A percentile compares a stretch with the other conserved stretches of the same genome.
These are phyloP conservation scores for Solanum ossicruentum DNA, from an alignment of 257 asterid species.

Conservation along the genomic window DNA sequence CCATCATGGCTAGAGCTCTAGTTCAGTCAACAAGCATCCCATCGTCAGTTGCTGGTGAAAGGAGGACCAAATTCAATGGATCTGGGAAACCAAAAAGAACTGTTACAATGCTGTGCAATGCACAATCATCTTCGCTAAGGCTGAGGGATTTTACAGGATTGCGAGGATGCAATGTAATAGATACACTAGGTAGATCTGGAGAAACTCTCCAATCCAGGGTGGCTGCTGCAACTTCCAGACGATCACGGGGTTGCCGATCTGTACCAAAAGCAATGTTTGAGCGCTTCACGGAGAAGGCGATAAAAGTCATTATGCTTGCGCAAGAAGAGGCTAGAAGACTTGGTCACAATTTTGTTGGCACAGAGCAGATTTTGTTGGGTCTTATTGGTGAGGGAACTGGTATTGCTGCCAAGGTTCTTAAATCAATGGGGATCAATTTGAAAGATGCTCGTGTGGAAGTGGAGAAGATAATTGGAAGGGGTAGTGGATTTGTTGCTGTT, in stretches of 20 bases:
- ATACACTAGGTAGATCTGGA: conserved; percentile 27
- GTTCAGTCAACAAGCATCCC: conserved; percentile 58
- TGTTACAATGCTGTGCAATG: conserved; percentile 39
- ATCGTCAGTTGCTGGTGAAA: conserved; percentile 38
- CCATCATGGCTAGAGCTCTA: conserved; percentile 62
- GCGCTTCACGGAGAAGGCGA: conserved; percentile 96
- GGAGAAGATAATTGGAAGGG: conserved; percentile 95
- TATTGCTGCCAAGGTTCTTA: conserved; percentile 96
- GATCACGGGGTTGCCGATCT: conserved; percentile 32
- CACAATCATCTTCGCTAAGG: conserved; percentile 22
- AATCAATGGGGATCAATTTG: conserved; percentile 93
- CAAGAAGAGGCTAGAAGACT: conserved; percentile 98
- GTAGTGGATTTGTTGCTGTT: conserved; percentile 95
- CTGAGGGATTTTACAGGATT: conserved; percentile 53
- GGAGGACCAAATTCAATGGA: conserved; percentile 33
- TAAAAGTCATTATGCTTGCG: conserved; percentile 95
- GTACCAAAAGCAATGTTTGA: conserved; percentile 89
- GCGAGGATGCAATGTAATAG: conserved; percentile 66
- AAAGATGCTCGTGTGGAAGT: conserved; percentile 99
- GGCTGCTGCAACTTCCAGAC: conserved; percentile 33
- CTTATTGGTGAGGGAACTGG: conserved; percentile 99
- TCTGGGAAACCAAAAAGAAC: conserved; percentile 32
- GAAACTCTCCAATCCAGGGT: conserved; percentile 61
- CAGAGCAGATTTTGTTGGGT: conserved; percentile 90
- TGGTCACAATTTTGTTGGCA: conserved; percentile 95